These are phyloP conservation scores for Gomphus bonarii DNA, from an alignment of 1,284 basidiomycete genomes.

Conservation along the genomic window DNA sequence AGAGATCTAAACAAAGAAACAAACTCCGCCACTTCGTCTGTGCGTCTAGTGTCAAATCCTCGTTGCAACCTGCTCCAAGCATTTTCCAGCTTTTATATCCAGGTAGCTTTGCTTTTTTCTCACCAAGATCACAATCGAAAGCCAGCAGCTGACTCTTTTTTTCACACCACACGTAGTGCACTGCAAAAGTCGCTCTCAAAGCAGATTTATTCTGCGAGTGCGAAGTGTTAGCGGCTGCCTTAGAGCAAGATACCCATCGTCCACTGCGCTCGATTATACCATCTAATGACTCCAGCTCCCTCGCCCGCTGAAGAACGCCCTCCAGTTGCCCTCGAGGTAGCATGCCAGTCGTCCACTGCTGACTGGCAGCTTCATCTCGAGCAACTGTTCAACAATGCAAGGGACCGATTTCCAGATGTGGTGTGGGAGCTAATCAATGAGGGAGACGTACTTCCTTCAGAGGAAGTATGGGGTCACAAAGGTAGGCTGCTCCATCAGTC, in stretches of 20 bases:
- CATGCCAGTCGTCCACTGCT: slow-evolving; percentile 49
- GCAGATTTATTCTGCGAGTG: background rate
- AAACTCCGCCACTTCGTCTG: background rate
- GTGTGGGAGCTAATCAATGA: slow-evolving; percentile 69
- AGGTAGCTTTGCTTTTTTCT: background rate
- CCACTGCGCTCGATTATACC: slow-evolving; percentile 5
- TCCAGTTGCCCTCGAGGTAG: slow-evolving; percentile 52
- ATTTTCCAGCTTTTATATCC: background rate
- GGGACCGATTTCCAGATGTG: slow-evolving; percentile 86
- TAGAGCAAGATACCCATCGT: slow-evolving; percentile 8
- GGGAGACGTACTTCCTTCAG: slow-evolving; percentile 32
- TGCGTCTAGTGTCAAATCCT: background rate
- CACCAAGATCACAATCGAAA: background rate
- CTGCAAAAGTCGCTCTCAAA: background rate
- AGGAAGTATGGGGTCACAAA: slow-evolving; percentile 85
- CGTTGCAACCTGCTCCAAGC: background rate
- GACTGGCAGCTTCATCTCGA: slow-evolving; percentile 74
- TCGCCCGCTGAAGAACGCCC: slow-evolving; percentile 6
- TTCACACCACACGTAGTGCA: background rate
- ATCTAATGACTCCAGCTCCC: slow-evolving; percentile 2
- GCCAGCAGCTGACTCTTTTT: background rate
- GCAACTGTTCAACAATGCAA: slow-evolving; percentile 65
- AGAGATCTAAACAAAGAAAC: background rate
- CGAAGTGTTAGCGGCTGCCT: background rate
- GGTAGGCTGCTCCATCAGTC: slow-evolving; percentile 33